Conservation (phyloP, 1,284 basidiomycete genomes). For the Trichosporon ovoides region DNA sequence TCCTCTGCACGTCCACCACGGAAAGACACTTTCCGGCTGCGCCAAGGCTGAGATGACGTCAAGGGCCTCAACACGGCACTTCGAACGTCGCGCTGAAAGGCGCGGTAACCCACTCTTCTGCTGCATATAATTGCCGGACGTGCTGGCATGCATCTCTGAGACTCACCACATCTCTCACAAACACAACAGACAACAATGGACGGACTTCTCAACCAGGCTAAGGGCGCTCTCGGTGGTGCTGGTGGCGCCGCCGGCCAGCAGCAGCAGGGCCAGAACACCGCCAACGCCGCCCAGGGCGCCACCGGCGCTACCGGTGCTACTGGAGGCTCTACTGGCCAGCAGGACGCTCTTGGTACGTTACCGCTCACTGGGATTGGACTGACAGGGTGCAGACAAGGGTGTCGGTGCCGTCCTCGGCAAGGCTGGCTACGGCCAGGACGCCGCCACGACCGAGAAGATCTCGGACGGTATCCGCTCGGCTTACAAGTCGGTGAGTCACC, state of each 20-base stretch:
- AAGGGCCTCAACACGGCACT: too few species aligned
- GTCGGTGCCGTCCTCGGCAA: slow-evolving; percentile 34
- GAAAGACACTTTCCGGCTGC: too few species aligned
- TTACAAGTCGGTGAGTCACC: slow-evolving; percentile 41
- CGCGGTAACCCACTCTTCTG: too few species aligned
- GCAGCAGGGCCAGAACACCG: too few species aligned
- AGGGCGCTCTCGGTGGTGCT: slow-evolving; percentile 18
- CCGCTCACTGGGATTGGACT: neutral
- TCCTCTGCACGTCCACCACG: too few species aligned
- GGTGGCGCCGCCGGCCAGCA: too few species aligned
- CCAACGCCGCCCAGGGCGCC: too few species aligned
- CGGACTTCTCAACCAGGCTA: slow-evolving; percentile 18
- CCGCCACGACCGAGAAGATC: slow-evolving; percentile 49
- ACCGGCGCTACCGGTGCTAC: neutral
- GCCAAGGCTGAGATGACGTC: too few species aligned
- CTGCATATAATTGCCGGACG: too few species aligned
- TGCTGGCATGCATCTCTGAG: too few species aligned
- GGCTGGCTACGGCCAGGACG: slow-evolving; percentile 40
- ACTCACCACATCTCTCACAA: too few species aligned
- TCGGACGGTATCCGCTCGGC: slow-evolving; percentile 46
- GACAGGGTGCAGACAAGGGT: slow-evolving; percentile 37
- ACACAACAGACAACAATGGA: slow-evolving; percentile 7
- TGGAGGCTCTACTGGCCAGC: slow-evolving; percentile 27
- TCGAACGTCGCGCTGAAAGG: too few species aligned
- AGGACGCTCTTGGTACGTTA: slow-evolving; percentile 46